These are phyloP conservation scores for Coemansia biformis DNA, from an alignment of 192 early-diverging fungal genomes.

Conservation along the genomic window DNA sequence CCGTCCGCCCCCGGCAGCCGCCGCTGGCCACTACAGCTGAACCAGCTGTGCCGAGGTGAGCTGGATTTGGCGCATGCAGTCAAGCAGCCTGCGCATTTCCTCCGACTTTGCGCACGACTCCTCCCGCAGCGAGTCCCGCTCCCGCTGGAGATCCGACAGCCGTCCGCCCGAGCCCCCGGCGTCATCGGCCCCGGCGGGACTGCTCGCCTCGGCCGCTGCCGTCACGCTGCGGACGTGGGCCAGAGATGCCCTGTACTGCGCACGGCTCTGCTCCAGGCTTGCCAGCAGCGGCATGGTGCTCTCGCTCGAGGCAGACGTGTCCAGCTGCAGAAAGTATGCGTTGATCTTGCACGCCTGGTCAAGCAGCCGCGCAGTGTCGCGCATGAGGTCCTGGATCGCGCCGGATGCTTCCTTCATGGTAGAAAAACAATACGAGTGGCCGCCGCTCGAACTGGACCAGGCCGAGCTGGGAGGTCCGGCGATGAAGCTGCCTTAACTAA, in stretches of 20 bases:
- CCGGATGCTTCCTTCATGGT: slow-evolving; percentile 26
- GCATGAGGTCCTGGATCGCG: slow-evolving; percentile 47
- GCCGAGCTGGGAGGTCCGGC: no score
- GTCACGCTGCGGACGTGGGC: slow-evolving; percentile 14
- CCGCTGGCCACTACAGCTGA: slow-evolving; percentile 13
- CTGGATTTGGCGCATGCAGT: slow-evolving; percentile 41
- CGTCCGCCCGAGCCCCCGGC: background rate
- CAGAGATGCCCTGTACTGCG: slow-evolving; percentile 26
- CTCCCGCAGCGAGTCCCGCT: slow-evolving; percentile 17
- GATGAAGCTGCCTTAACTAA: no score
- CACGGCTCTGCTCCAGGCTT: slow-evolving; percentile 19
- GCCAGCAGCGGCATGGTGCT: slow-evolving; percentile 14
- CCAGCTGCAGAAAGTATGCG: slow-evolving; percentile 33
- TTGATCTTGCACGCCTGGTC: slow-evolving; percentile 44
- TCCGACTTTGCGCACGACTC: slow-evolving; percentile 31
- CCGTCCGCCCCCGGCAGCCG: no score
- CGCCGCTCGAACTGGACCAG: no score
- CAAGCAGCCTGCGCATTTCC: slow-evolving; percentile 28
- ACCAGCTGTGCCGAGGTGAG: slow-evolving; percentile 40
- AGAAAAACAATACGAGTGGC: background rate
- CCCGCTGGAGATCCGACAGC: slow-evolving; percentile 11
- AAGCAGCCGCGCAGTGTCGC: slow-evolving; percentile 36
- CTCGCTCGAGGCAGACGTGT: slow-evolving; percentile 20
- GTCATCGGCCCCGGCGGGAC: background rate
- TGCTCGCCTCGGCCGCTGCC: background rate